Evolutionary conservation across 2,329 filamentous ascomycete species (phyloP), one percentile per base, ranked within the genome.

Genomic region (Aspergillus viridinutans): DNA sequence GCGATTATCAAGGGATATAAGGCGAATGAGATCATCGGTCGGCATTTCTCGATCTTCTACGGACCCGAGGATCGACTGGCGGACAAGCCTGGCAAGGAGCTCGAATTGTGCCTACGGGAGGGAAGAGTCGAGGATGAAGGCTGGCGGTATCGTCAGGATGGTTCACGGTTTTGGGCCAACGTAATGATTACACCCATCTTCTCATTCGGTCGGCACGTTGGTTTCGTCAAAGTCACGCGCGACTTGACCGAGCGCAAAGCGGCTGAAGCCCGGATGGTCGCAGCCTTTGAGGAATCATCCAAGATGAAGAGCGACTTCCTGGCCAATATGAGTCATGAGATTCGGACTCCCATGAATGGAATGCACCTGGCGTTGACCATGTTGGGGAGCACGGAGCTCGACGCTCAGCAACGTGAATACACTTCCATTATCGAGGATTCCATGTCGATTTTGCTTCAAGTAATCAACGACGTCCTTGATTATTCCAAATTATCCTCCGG

Each of bases 391-490:
- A 84, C 83, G 0, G 63, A 70, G 0, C 70, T 87, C n/a, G 76
- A 76, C 5, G 67, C 76, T 1, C 77, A 83, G 45, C 84, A 87
- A 67, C 76, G 77, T 23, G 83, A 87, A 56, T 81, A 81, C 45
- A 78, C 81, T 1, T 74, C 76, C 43, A 82, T 86, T 49, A 83
- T 87, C 54, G 78, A 84, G 61, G 83, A 85, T 56, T 86, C 84
- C 0, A 83, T 82, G 1, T 78, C 81, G 21, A 75, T 85, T 2
- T 73, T 87, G 23, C 71, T 87, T 20, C 81, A 83, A 60, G 80
- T 87, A 50, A 86, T 87, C 67, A 86, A 87, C 64, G 83, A 86
- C 58, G 85, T 88, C 49, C 76, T 87, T n/a, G 85, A 88, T 70
- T 87, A 85, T 64, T 86, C 84, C 9, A 87, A 86, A 61, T 74